A percentile compares a stretch with the other conserved stretches of the same genome.
These are phyloP conservation scores for Chaetomium globosum DNA, from an alignment of 2,329 filamentous ascomycete genomes.

Conservation along the genomic window DNA sequence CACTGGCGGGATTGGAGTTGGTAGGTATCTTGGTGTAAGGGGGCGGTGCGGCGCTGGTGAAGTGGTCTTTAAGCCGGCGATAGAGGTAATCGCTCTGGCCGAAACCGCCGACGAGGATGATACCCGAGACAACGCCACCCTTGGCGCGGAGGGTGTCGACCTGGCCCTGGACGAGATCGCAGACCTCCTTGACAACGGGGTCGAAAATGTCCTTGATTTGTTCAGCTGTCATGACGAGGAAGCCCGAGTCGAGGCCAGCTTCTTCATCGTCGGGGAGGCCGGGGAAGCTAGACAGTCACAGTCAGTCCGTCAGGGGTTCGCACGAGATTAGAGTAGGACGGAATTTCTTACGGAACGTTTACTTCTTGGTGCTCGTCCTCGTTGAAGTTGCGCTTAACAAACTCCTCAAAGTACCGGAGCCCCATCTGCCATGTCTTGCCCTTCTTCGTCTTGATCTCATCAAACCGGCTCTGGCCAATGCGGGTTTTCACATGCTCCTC, in stretches of 20 bases:
- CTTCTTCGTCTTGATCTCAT: slow-evolving; percentile 76
- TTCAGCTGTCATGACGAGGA: slow-evolving; percentile 69
- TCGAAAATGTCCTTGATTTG: slow-evolving; percentile 75
- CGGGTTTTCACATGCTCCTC: slow-evolving; percentile 73
- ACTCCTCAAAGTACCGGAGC: slow-evolving; percentile 78
- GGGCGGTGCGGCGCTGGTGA: slow-evolving; percentile 60
- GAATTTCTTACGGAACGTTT: slow-evolving; percentile 65
- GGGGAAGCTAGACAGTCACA: slow-evolving; percentile 59
- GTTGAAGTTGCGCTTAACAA: slow-evolving; percentile 82
- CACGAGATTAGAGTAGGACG: rapidly evolving
- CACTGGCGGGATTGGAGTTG: slow-evolving; percentile 57
- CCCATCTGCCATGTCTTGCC: slow-evolving; percentile 80
- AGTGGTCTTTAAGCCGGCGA: slow-evolving; percentile 69
- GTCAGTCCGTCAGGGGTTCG: slow-evolving; percentile 9
- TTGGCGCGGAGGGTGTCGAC: slow-evolving; percentile 64
- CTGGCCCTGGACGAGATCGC: slow-evolving; percentile 68
- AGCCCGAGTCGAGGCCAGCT: slow-evolving; percentile 73
- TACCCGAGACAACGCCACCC: slow-evolving; percentile 68
- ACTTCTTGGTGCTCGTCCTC: slow-evolving; percentile 76
- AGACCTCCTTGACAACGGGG: slow-evolving; percentile 71
- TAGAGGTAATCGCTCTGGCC: slow-evolving; percentile 79
- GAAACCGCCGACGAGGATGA: slow-evolving; percentile 80
- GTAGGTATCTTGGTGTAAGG: slow-evolving; percentile 72
- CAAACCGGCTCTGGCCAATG: slow-evolving; percentile 67
- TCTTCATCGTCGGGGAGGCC: slow-evolving; percentile 76